phyloP scores from a whole-genome alignment of 1,284 basidiomycete genomes.

The Moesziomyces antarcticus region DNA sequence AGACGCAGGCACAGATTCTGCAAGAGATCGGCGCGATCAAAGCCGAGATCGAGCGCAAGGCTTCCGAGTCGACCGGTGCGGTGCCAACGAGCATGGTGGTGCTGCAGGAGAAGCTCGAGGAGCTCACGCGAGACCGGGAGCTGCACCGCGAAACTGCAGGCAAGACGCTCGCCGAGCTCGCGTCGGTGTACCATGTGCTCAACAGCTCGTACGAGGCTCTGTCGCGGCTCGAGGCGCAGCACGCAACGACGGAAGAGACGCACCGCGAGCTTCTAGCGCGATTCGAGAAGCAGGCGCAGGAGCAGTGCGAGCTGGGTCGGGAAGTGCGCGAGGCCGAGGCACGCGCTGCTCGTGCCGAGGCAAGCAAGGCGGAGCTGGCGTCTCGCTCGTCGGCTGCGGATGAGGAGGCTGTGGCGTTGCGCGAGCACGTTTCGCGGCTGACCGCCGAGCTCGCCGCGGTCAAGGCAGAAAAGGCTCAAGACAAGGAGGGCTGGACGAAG shows the following conservation, averaged over 20 bases:
- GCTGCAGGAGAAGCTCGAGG: conserved; percentile 22
- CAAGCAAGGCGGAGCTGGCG: conserved; percentile 8
- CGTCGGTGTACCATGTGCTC: conserved; percentile 32
- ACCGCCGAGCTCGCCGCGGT: conserved; percentile 25
- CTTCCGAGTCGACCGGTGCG: neutral
- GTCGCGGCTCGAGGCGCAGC: conserved; percentile 16
- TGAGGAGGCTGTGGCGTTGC: conserved; percentile 31
- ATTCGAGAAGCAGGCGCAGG: conserved; percentile 19
- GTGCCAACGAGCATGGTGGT: neutral
- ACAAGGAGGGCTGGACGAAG: conserved; percentile 36
- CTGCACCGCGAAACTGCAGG: conserved; percentile 24
- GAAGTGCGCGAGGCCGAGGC: conserved; percentile 28
- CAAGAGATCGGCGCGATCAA: conserved; percentile 26
- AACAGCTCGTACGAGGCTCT: conserved; percentile 30
- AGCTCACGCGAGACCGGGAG: conserved; percentile 7
- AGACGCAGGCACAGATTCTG: conserved; percentile 18
- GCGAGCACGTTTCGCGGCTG: conserved; percentile 41
- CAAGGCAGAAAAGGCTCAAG: conserved; percentile 28
- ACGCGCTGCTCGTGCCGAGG: conserved; percentile 11
- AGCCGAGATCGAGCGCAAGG: conserved; percentile 8
- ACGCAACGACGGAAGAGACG: conserved; percentile 16
- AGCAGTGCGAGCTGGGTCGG: conserved; percentile 1
- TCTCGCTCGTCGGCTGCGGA: conserved; percentile 6
- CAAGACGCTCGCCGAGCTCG: conserved; percentile 33
- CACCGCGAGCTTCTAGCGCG: conserved; percentile 7